Evolutionary conservation across 164 flowering plant genomes (phyloP).

Genomic region (Piper betle): DNA sequence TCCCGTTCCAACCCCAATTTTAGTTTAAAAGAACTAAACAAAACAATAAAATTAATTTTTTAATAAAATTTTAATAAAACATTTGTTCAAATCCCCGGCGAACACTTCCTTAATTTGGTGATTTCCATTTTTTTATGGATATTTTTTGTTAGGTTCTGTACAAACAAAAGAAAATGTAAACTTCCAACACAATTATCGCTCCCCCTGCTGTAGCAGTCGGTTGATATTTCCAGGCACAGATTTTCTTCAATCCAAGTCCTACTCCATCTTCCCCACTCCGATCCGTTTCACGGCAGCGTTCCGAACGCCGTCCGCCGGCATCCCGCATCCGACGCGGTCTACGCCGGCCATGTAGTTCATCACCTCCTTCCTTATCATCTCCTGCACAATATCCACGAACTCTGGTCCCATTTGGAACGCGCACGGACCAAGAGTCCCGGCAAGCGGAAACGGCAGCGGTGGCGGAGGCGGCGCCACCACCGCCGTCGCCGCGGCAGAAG

Average conservation of each 20-base stretch:
- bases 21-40: too few species aligned
- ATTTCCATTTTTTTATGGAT: too few species aligned
- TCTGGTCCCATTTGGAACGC: slow-evolving; percentile 29
- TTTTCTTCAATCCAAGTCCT: background rate
- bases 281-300: slow-evolving; percentile 59
- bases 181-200: too few species aligned
- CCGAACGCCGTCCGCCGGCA: slow-evolving; percentile 25
- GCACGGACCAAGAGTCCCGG: background rate
- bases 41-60: too few species aligned
- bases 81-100: too few species aligned
- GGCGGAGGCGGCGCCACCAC: background rate
- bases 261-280: slow-evolving; percentile 22
- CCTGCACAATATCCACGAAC: slow-evolving; percentile 68
- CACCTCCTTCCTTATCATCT: slow-evolving; percentile 81
- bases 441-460: too few species aligned
- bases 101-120: too few species aligned
- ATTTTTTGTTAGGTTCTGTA: too few species aligned
- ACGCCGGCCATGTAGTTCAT: slow-evolving; percentile 64
- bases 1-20: too few species aligned
- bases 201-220: too few species aligned
- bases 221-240: background rate
- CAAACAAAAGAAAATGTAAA: too few species aligned
- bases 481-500: background rate
- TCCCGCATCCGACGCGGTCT: slow-evolving; percentile 23
- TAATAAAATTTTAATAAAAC: too few species aligned